Base-by-base conservation (phyloP, 495 filamentous ascomycete genomes). In the Daldinia concentrica region DNA sequence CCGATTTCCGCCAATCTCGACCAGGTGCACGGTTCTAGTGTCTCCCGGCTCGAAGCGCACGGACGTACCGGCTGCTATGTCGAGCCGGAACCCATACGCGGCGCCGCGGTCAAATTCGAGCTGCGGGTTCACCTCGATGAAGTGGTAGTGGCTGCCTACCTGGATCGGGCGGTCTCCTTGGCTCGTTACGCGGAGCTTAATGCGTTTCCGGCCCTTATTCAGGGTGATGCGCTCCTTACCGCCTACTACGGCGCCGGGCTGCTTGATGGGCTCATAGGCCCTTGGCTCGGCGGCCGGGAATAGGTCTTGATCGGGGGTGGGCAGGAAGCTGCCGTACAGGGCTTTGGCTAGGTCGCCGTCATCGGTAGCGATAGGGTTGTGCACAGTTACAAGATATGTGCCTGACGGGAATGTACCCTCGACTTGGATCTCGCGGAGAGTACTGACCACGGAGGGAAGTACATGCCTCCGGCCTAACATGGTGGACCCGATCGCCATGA, bases 401-500 rank as follows among this genome's bases (percentile, higher is more conserved):
- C 95, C 96, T 8, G 85, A 89, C 3, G 86, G 89, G 71, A 99
- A 99, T 0, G 95, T 99, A 39, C 96, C 95, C 80, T 99, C 95
- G 64, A 98, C 90, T 83, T 94, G 92, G 66, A 99, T 87, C 82
- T 96, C 91, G 58, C 86, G 83, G 27, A 99, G 87, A 11, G 92
- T 91, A 3, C 86, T 82, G 27, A 88, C 83, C 30, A 99, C 95
- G 17, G 90, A 88, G 26, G 96, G 93, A 15, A 93, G 84, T 68
- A 99, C 95, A 78, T 99, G 96, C 26, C 95, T 92, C 4, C 95
- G 92, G 65, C 96, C 95, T 15, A 99, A 92, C 88, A 99, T 93
- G 17, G 90, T 93, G 75, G 92, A 90, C 73, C 95, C 95, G 69
- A 95, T 87, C 57, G 88, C 84, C 94, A 98, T 98, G 77, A 99